These are phyloP conservation scores for Puccinia horiana DNA, from an alignment of 1,284 basidiomycete genomes.

Conservation along the genomic window DNA sequence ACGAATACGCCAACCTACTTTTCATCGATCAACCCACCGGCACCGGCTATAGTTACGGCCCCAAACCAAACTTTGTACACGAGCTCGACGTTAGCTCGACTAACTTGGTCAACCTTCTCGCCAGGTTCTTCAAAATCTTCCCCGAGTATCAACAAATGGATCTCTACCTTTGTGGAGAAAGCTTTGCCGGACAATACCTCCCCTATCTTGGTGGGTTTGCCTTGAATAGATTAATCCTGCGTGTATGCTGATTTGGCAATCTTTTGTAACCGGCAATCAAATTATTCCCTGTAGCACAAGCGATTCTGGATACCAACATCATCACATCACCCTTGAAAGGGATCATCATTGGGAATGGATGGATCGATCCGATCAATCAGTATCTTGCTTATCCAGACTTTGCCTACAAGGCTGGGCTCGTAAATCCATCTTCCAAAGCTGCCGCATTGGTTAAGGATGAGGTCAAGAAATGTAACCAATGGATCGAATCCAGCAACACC, in stretches of 20 bases:
- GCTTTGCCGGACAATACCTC: slow-evolving; percentile 98
- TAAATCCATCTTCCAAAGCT: slow-evolving; percentile 71
- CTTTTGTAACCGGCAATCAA: slow-evolving; percentile 46
- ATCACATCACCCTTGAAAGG: slow-evolving; percentile 68
- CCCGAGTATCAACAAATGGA: slow-evolving; percentile 82
- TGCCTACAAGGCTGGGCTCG: slow-evolving; percentile 74
- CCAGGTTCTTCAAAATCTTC: slow-evolving; percentile 84
- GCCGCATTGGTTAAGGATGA: slow-evolving; percentile 69
- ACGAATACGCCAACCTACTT: slow-evolving; percentile 95
- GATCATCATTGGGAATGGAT: slow-evolving; percentile 91
- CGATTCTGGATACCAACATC: slow-evolving; percentile 69
- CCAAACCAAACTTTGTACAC: slow-evolving; percentile 80
- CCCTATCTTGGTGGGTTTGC: slow-evolving; percentile 75
- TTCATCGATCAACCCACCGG: slow-evolving; percentile 96
- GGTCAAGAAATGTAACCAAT: slow-evolving; percentile 68
- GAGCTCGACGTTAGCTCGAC: slow-evolving; percentile 74
- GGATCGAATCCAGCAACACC: slow-evolving; percentile 59
- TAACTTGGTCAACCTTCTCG: slow-evolving; percentile 80
- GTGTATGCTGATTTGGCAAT: slow-evolving; percentile 12
- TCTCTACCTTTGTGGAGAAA: slow-evolving; percentile 91
- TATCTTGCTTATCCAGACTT: slow-evolving; percentile 89
- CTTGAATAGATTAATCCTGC: neutral
- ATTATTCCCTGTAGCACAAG: slow-evolving; percentile 67
- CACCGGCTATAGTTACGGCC: slow-evolving; percentile 87
- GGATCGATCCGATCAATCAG: slow-evolving; percentile 87